A percentile compares a stretch with the other conserved stretches of the same genome.
Conservation (phyloP, 768 basidiomycete species). For the Tephrocybe sp. region DNA sequence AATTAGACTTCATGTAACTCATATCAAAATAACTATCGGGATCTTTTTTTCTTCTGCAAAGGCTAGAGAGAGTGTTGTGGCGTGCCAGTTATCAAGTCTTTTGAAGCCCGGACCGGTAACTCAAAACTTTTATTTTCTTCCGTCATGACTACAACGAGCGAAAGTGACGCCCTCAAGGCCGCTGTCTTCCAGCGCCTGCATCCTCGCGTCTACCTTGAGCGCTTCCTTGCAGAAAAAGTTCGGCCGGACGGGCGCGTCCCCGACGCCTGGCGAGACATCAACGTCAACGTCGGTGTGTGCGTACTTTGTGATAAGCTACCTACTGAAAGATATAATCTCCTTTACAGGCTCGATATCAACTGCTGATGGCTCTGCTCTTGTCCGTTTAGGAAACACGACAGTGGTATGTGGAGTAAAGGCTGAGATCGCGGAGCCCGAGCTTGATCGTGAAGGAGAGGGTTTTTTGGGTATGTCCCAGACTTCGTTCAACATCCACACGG, state of each 20-base stretch:
- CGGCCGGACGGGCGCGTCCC: conserved; percentile 83
- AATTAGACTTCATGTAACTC: not conserved
- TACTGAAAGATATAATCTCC: conserved; percentile 8
- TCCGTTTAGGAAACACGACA: conserved; percentile 89
- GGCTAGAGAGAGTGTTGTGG: too few species aligned
- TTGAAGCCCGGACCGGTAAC: not conserved
- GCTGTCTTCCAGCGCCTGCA: conserved; percentile 84
- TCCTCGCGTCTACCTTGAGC: conserved; percentile 82
- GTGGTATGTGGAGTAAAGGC: conserved; percentile 95
- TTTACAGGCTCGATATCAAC: conserved; percentile 88
- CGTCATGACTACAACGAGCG: conserved; percentile 15
- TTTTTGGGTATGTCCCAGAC: conserved; percentile 65
- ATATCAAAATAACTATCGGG: not conserved
- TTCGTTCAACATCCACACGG: not conserved
- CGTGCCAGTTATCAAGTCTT: too few species aligned
- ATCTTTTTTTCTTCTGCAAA: too few species aligned
- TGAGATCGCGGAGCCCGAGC: conserved; percentile 87
- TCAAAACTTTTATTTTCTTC: conserved; percentile 2
- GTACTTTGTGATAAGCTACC: not conserved
- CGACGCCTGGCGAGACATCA: conserved; percentile 69
- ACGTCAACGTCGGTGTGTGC: conserved; percentile 73
- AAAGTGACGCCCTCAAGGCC: conserved; percentile 41
- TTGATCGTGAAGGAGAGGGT: conserved; percentile 71
- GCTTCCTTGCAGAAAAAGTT: conserved; percentile 74
- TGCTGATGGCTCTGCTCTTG: conserved; percentile 89